Conservation (phyloP, 1,139 yeast species). For the Candida smagusa region DNA sequence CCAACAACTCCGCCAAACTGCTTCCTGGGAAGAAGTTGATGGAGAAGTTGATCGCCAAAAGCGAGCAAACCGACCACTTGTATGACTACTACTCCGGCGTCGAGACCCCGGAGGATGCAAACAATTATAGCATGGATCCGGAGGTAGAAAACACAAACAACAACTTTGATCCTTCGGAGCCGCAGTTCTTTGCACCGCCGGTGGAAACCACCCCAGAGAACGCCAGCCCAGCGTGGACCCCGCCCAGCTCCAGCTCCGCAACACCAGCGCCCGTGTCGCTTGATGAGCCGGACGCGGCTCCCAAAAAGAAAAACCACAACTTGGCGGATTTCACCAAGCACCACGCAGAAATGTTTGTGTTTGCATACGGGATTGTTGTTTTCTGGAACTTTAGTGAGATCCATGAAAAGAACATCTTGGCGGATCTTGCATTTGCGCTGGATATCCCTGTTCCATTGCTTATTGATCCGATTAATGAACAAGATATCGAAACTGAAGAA, state of each 20-base stretch:
- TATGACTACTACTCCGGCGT: constrained; percentile 88
- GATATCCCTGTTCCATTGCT: constrained; percentile 47
- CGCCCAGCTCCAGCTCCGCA: not conserved
- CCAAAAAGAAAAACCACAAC: not conserved
- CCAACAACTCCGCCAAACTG: constrained; percentile 67
- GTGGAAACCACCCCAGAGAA: not conserved
- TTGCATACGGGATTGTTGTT: constrained; percentile 91
- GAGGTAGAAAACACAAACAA: constrained; percentile 34
- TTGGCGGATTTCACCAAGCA: constrained; percentile 59
- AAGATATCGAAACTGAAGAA: constrained; percentile 92
- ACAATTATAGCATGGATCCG: constrained; percentile 53
- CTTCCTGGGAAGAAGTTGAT: constrained; percentile 60
- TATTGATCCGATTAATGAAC: constrained; percentile 76
- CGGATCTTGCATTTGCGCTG: constrained; percentile 82
- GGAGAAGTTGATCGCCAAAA: constrained; percentile 74
- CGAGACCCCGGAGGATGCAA: constrained; percentile 63
- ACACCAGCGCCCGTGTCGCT: not conserved
- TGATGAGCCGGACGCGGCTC: not conserved
- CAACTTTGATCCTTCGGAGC: constrained; percentile 48
- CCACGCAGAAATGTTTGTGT: constrained; percentile 83
- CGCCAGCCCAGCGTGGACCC: not conserved
- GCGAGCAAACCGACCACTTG: constrained; percentile 86
- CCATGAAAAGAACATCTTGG: constrained; percentile 89
- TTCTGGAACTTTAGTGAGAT: constrained; percentile 94
- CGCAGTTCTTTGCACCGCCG: constrained; percentile 49